A percentile compares a stretch with the other conserved stretches of the same genome.
Conservation (phyloP, 2,329 filamentous ascomycete genomes). For the Colletotrichum gloeosporioides region DNA sequence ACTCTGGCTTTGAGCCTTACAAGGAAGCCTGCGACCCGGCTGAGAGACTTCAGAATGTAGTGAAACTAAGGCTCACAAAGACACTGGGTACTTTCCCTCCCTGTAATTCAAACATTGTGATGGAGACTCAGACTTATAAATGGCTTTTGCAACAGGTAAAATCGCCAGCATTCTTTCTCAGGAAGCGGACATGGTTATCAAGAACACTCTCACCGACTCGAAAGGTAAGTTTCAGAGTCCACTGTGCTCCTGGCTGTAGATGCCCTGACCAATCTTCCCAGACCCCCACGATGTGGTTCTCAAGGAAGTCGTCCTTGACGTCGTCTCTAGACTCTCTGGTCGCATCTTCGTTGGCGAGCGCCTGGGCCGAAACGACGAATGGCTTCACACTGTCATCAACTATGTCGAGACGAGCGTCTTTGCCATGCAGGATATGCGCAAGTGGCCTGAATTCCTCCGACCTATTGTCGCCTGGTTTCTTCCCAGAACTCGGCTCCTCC, state of each 20-base stretch:
- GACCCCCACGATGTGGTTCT: background rate
- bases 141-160: background rate
- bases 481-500: constrained; percentile 26
- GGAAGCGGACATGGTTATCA: background rate
- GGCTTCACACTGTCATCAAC: constrained; percentile 48
- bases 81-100: background rate
- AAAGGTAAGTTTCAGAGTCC: background rate
- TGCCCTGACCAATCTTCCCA: background rate
- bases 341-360: constrained; percentile 51
- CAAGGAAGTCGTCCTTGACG: background rate
- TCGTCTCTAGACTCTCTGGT: constrained; percentile 54
- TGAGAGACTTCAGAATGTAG: background rate
- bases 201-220: background rate
- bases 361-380: constrained; percentile 49
- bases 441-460: constrained; percentile 43
- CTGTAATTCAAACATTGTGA: background rate
- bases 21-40: background rate
- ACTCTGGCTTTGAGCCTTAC: background rate
- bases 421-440: constrained; percentile 39
- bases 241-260: rapidly evolving
- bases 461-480: constrained; percentile 48
- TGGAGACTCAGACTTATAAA: background rate
- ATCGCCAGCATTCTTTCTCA: background rate
- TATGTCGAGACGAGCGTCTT: constrained; percentile 44
- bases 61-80: background rate